phyloP scores from a whole-genome alignment of 164 flowering plant genomes.

The Platanus orientalis region DNA sequence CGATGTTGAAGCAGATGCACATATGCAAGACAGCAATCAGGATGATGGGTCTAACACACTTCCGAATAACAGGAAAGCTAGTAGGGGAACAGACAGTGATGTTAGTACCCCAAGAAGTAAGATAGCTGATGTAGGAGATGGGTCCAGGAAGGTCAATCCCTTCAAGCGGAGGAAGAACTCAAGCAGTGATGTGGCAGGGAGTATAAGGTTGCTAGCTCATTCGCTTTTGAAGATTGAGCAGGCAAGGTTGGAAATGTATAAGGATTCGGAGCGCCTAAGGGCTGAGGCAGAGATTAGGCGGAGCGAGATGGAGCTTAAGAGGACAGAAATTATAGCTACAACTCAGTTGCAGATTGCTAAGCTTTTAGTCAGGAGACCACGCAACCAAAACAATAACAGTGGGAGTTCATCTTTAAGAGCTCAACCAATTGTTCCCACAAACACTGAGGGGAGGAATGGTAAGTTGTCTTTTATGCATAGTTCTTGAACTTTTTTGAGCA shows the following conservation, averaged over 20 bases:
- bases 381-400: slow-evolving; percentile 17
- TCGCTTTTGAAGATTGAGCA: slow-evolving; percentile 58
- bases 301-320: slow-evolving; percentile 69
- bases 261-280: slow-evolving; percentile 65
- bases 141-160: slow-evolving; percentile 4
- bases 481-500: neutral
- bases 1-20: slow-evolving; percentile 11
- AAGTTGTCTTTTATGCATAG: slow-evolving; percentile 1
- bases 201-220: slow-evolving; percentile 67
- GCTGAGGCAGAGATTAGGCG: slow-evolving; percentile 66
- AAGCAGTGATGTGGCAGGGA: slow-evolving; percentile 45
- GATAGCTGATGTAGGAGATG: slow-evolving; percentile 8
- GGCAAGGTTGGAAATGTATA: slow-evolving; percentile 65
- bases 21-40: slow-evolving; percentile 14
- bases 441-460: slow-evolving; percentile 15
- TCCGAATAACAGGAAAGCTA: slow-evolving; percentile 10
- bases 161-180: slow-evolving; percentile 19
- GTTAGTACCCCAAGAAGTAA: slow-evolving; percentile 20
- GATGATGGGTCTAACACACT: slow-evolving; percentile 26
- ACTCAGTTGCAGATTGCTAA: slow-evolving; percentile 78
- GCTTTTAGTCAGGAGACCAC: slow-evolving; percentile 39
- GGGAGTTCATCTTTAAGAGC: slow-evolving; percentile 42
- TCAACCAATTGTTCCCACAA: slow-evolving; percentile 7
- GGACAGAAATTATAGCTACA: slow-evolving; percentile 72
- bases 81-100: slow-evolving; percentile 19